A percentile compares a stretch with the other conserved stretches of the same genome.
Evolutionary conservation across 805 yeast genomes (phyloP).

Genomic region (Barnettozyma wickerhamii): DNA sequence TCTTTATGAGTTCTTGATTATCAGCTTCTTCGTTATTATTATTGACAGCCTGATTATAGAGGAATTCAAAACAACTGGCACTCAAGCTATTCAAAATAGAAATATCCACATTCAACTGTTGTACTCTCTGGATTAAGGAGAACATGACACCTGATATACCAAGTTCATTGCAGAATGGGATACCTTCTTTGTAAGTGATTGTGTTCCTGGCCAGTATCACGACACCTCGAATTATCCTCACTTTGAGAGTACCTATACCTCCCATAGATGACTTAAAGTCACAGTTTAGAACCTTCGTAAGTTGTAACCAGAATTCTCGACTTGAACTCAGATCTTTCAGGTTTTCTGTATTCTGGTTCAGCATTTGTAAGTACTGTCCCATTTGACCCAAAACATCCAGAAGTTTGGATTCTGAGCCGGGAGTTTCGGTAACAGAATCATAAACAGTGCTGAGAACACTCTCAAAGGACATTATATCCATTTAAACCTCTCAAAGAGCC

Average conservation of each 20-base stretch:
- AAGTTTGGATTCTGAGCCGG: too few species aligned
- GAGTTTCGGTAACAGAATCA: too few species aligned
- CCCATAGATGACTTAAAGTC: neutral
- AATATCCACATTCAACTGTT: neutral
- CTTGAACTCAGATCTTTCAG: neutral
- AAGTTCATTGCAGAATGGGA: constrained; percentile 19
- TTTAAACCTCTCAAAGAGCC: too few species aligned
- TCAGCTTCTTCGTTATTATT: constrained; percentile 8
- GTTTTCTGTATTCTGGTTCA: neutral
- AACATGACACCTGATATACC: constrained; percentile 6
- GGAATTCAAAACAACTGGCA: constrained; percentile 13
- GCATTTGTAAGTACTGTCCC: neutral
- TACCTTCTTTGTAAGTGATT: constrained; percentile 30
- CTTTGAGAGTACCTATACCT: constrained; percentile 2
- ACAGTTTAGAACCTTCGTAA: neutral
- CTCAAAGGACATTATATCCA: too few species aligned
- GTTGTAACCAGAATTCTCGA: neutral
- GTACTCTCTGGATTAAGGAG: neutral
- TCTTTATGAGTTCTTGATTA: constrained; percentile 6
- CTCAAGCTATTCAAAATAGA: constrained; percentile 3
- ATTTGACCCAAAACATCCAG: too few species aligned
- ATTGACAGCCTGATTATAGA: constrained; percentile 15
- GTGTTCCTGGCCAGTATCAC: constrained; percentile 46
- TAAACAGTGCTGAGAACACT: too few species aligned
- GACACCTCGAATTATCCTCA: constrained; percentile 42